Conservation (phyloP, 257 asterid species). For the Parsonsia alboflavescens region DNA sequence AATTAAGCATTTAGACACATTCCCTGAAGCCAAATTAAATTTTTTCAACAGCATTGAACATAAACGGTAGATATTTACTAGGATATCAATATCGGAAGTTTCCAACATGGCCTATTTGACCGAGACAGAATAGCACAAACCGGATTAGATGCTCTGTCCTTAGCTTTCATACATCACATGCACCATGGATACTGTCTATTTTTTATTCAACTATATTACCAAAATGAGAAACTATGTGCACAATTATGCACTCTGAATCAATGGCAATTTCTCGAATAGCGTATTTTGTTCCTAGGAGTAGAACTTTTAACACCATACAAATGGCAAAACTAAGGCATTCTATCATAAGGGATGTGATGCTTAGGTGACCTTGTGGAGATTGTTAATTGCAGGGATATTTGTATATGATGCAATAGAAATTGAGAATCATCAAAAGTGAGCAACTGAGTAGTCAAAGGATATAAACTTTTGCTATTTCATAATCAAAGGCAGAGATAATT, state of each 20-base stretch:
- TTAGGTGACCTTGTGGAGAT: neutral
- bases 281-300: neutral
- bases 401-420: neutral
- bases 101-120: neutral
- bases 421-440: neutral
- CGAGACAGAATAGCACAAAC: neutral
- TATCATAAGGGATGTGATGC: neutral
- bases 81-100: neutral
- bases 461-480: neutral
- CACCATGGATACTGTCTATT: neutral
- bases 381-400: neutral
- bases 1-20: neutral
- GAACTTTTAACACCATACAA: neutral
- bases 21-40: neutral
- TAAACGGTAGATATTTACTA: neutral
- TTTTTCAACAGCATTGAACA: neutral
- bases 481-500: neutral
- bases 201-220: neutral
- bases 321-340: neutral
- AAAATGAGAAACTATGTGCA: neutral
- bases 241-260: neutral
- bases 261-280: neutral
- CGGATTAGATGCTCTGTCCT: neutral
- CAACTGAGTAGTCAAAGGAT: neutral
- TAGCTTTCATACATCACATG: neutral